Evolutionary conservation across 208 protist genomes (phyloP), one percentile per base, ranked within the genome.

Genomic region (Trypanosoma vivax): DNA sequence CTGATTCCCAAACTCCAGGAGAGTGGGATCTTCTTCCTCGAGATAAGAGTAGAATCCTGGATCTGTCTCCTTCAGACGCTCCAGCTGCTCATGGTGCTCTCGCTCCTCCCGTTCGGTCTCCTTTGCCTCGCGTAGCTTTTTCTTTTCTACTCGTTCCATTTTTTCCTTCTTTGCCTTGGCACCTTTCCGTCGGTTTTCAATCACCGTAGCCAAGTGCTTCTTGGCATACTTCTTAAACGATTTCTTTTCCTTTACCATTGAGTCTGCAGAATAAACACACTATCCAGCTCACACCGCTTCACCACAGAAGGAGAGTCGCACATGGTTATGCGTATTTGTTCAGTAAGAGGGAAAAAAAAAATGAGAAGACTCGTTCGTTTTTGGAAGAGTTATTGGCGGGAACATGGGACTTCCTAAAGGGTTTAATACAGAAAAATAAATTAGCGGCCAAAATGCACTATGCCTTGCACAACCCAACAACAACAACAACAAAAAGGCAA

Each of bases 221-320:
- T 88, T 90, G 42, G 88, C 83, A 60, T 83, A 94, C 70, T 92
- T 94, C 67, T 90, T 91, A 50, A 92, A 94, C 13, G 83, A 92
- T 64, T 94, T 94, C 73, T 92, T 94, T 47, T 85, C 83, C 51
- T 94, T 94, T 18, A 73, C 65, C 82, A 90, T 93, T 5, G 14
- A 23, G 7, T 21, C 31, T 19, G 14, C 16, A 30, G 41, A 13
- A 11, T 57, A 16, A 24, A n/a, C n/a, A n/a, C n/a, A n/a, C n/a
- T n/a, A n/a, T n/a, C n/a, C n/a, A n/a, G n/a, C n/a, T n/a, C n/a
- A n/a, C n/a, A n/a, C n/a, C n/a, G n/a, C n/a, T n/a, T n/a, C n/a
- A n/a, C n/a, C n/a, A n/a, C n/a, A n/a, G n/a, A n/a, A n/a, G n/a
- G n/a, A n/a, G n/a, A n/a, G n/a, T n/a, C n/a, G n/a, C n/a, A n/a